Evolutionary conservation across 164 flowering plant species (phyloP), one percentile per base, ranked within the genome.

Genomic region (Nymphaea thermarum): DNA sequence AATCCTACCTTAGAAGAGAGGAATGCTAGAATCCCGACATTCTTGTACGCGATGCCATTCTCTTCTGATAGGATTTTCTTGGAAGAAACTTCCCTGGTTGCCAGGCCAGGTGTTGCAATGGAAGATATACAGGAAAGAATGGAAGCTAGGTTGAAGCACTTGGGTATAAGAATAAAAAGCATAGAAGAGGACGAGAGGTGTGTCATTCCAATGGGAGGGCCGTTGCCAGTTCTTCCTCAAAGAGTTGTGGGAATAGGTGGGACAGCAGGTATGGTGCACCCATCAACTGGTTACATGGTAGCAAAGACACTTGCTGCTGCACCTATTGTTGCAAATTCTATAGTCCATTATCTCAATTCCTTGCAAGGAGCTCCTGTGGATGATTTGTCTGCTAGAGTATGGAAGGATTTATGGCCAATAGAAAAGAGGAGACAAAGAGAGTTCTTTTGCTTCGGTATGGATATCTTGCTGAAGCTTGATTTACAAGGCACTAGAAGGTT

Each of bases 231-330:
- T 42, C 81, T 88, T 8, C 96, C 96, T 69, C 98, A 92, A 72
- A 74, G 95, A 75, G 91, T 92, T 41, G 79, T 92, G 18, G 98
- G 98, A 47, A 88, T 92, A 25, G 96, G 98, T 60, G 98, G 98
- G 18, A 90, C 98, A 3, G 98, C 96, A 14, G 98, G 96, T 5
- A 90, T 90, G 98, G 98, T 92, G 68, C 98, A 92, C 68, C 98
- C 98, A 14, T 92, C 98, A 4, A 92, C 98, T 43, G 98, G 98
- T 5, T 92, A 92, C 71, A 92, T 92, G 98, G 98, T 92, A 36
- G 98, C 96, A 7, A 80, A 91, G 77, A 90, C 96, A 61, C 82
- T 92, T 51, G 96, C 94, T 8, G 95, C 93, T 15, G 95, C 98
- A 70, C 95, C 98, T 4, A 75, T 88, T 62, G 86, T 90, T 71